Conservation (phyloP, 2,329 filamentous ascomycete genomes). For the Stemphylium vesicarium region DNA sequence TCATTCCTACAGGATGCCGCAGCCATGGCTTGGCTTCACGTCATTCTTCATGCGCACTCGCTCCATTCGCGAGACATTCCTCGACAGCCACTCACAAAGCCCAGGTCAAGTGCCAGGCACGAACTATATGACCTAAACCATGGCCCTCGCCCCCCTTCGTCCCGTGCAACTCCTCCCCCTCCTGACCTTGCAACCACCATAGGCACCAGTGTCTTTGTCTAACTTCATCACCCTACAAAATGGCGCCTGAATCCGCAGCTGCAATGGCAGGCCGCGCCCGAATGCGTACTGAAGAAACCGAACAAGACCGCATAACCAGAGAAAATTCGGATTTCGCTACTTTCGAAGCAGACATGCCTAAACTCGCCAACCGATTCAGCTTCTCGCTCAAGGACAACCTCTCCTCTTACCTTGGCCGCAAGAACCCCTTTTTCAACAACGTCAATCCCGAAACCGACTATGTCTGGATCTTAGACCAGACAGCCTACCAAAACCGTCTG, state of each 20-base stretch:
- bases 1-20: constrained; percentile 6
- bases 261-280: constrained; percentile 40
- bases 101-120: constrained; percentile 23
- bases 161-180: constrained; percentile 44
- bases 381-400: constrained; percentile 49
- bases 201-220: constrained; percentile 26
- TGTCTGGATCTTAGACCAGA: constrained; percentile 92
- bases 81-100: constrained; percentile 17
- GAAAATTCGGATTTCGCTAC: constrained; percentile 37
- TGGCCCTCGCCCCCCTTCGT: constrained; percentile 25
- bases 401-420: constrained; percentile 47
- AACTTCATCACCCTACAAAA: constrained; percentile 28
- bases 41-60: constrained; percentile 19
- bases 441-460: constrained; percentile 70
- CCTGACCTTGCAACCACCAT: constrained; percentile 39
- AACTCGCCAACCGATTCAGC: constrained; percentile 40
- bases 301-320: constrained; percentile 44
- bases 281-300: constrained; percentile 39
- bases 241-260: constrained; percentile 30
- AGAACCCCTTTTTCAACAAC: constrained; percentile 45
- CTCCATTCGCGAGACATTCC: constrained; percentile 14
- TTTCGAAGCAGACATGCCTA: constrained; percentile 48
- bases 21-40: constrained; percentile 14
- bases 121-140: constrained; percentile 24
- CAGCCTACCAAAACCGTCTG: constrained; percentile 68